phyloP scores from a whole-genome alignment of 345 rosid species.

The Eucalyptus curtisii region DNA sequence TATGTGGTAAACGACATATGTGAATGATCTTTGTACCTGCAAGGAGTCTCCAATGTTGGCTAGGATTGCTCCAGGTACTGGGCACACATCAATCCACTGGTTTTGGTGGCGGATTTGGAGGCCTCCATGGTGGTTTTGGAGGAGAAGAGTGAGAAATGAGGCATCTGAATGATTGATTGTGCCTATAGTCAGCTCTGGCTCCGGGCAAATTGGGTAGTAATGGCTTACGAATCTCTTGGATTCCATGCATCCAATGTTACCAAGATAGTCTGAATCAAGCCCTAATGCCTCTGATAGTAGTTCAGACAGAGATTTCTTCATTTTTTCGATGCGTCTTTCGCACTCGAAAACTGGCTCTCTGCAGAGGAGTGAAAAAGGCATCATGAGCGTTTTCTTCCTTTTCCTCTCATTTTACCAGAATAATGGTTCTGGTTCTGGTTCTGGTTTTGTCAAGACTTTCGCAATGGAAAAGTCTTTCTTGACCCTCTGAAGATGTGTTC shows the following conservation, averaged over 20 bases:
- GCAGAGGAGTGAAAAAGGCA: background rate
- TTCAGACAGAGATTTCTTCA: background rate
- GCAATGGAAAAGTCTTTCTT: background rate
- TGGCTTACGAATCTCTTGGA: background rate
- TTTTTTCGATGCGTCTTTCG: background rate
- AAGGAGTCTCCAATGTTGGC: background rate
- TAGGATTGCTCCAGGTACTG: background rate
- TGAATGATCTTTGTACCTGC: background rate
- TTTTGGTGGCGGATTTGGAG: background rate
- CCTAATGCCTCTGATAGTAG: background rate
- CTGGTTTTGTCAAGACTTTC: background rate
- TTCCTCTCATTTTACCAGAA: background rate
- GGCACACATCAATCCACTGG: background rate
- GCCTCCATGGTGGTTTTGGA: background rate
- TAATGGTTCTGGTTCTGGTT: background rate
- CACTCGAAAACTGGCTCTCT: background rate
- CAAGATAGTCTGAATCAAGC: background rate
- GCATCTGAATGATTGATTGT: background rate
- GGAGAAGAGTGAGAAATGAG: background rate
- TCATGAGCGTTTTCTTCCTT: background rate
- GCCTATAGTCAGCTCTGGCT: background rate
- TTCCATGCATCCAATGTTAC: background rate
- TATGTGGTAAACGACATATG: background rate
- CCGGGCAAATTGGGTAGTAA: background rate
- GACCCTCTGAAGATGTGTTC: background rate